Evolutionary conservation across 495 filamentous ascomycete species (phyloP).

Genomic region (Alectoria sarmentosa): DNA sequence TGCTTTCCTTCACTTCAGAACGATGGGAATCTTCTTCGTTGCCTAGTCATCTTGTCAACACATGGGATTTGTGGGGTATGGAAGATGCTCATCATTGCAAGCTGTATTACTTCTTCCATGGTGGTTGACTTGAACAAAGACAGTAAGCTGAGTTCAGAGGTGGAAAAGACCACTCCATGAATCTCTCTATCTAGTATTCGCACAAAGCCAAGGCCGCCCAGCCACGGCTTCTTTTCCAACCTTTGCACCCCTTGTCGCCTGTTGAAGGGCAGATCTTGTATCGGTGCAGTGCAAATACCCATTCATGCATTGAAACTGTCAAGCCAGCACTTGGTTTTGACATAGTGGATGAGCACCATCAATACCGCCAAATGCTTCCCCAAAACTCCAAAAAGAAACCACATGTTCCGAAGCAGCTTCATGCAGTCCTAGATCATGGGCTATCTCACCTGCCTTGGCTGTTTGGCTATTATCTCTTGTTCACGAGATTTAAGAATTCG

Average conservation of each 20-base stretch:
- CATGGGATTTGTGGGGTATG: too few species aligned
- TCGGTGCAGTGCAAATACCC: background rate
- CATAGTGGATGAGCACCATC: conserved; percentile 18
- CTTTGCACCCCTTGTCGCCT: conserved; percentile 1
- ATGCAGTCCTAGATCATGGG: background rate
- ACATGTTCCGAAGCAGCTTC: background rate
- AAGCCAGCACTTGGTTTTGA: conserved; percentile 21
- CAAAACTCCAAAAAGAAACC: conserved; percentile 1
- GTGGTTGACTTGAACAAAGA: background rate
- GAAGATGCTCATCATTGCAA: background rate
- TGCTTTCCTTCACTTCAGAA: background rate
- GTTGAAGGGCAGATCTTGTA: conserved; percentile 17
- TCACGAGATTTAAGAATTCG: conserved; percentile 83
- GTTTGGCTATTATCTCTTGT: conserved; percentile 38
- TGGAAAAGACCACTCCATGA: background rate
- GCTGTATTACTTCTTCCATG: background rate
- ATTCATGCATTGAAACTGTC: conserved; percentile 3
- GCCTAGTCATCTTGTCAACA: background rate
- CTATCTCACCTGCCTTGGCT: background rate
- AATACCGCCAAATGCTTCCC: background rate
- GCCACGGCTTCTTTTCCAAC: background rate
- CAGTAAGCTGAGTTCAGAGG: background rate
- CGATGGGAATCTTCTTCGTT: background rate
- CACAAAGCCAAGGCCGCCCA: background rate
- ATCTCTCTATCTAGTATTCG: background rate